Evolutionary conservation across 352 stramenopile genomes (phyloP).

Genomic region (Pythium plurisporium): DNA sequence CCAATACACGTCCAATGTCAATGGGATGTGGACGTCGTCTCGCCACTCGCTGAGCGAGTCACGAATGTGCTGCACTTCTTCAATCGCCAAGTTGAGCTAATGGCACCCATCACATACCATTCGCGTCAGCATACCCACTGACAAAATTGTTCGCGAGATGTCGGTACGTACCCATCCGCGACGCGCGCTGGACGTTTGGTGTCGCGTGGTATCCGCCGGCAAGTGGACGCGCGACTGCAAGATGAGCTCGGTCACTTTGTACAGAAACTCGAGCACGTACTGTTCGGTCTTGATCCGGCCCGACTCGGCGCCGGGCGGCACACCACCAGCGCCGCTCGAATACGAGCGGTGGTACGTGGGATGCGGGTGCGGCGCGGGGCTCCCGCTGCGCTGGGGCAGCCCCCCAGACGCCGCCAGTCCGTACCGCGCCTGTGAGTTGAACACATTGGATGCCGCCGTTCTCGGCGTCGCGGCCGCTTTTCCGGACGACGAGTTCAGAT

Average conservation of each 20-base stretch:
- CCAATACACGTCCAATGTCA: slow-evolving; percentile 68
- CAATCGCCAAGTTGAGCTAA: slow-evolving; percentile 83
- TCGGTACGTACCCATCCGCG: slow-evolving; percentile 47
- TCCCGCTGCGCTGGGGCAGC: slow-evolving; percentile 1
- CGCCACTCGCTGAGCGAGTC: slow-evolving; percentile 64
- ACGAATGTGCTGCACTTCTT: slow-evolving; percentile 63
- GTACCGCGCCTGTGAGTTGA: slow-evolving; percentile 12
- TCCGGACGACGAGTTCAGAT: slow-evolving; percentile 16
- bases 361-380: slow-evolving; percentile 6
- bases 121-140: neutral
- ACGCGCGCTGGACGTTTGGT: slow-evolving; percentile 33
- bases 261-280: slow-evolving; percentile 81
- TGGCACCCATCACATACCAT: neutral
- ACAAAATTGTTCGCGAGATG: neutral
- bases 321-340: neutral
- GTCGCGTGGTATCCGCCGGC: slow-evolving; percentile 38
- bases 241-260: slow-evolving; percentile 80
- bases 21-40: slow-evolving; percentile 63
- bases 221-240: slow-evolving; percentile 77
- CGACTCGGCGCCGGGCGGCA: slow-evolving; percentile 26
- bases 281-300: slow-evolving; percentile 77
- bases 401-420: neutral
- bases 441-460: slow-evolving; percentile 8
- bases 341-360: slow-evolving; percentile 3
- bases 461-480: slow-evolving; percentile 15